phyloP scores from a whole-genome alignment of 257 asterid genomes.

The Solanum megistacrolobum region DNA sequence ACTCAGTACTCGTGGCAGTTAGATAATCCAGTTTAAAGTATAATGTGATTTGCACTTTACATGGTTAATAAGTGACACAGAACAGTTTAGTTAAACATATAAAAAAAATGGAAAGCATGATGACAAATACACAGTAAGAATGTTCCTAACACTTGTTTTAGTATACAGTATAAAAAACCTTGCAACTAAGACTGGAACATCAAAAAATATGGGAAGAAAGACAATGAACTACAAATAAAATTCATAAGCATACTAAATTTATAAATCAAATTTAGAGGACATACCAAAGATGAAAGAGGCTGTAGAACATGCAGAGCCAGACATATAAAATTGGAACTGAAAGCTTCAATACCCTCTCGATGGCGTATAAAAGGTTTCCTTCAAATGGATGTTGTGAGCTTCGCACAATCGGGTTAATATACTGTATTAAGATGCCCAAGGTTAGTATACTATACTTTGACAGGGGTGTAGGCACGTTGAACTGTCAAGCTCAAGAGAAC shows the following conservation, averaged over 20 bases:
- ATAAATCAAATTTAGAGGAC: constrained; percentile 17
- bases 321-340: constrained; percentile 93
- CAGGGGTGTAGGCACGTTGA: neutral
- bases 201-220: neutral
- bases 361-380: constrained; percentile 73
- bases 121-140: neutral
- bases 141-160: neutral
- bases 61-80: neutral
- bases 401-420: constrained; percentile 85
- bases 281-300: constrained; percentile 95
- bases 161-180: neutral
- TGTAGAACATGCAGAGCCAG: constrained; percentile 99
- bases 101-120: neutral
- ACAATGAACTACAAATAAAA: neutral
- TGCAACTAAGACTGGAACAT: neutral
- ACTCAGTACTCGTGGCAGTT: neutral
- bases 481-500: constrained; percentile 3
- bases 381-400: constrained; percentile 94
- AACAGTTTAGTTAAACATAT: neutral
- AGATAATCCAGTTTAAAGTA: neutral
- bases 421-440: constrained; percentile 48
- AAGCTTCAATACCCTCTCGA: constrained; percentile 96
- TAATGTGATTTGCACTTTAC: neutral
- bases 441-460: neutral
- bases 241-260: neutral